Conservation (phyloP, 225 moss, liverwort and hornwort species). For the Climacium dendroides region DNA sequence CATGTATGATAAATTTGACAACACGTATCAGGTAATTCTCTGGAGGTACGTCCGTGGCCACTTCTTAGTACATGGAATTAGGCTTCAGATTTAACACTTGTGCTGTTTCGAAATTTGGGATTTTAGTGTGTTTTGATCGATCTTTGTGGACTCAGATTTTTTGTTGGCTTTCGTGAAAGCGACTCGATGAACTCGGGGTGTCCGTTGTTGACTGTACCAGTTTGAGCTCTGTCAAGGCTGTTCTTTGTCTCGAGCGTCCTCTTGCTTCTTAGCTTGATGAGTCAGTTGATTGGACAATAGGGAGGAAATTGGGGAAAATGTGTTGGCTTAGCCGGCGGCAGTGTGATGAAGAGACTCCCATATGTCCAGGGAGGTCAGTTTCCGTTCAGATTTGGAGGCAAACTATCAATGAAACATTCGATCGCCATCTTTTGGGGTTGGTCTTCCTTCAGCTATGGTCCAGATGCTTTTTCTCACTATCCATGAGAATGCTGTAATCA, state of each 20-base stretch:
- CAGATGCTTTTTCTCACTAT: not conserved
- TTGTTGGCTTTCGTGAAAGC: not conserved
- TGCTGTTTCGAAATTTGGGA: not conserved
- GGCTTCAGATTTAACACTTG: not conserved
- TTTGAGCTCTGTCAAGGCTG: not conserved
- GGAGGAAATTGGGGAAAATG: not conserved
- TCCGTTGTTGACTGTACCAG: not conserved
- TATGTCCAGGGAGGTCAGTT: not conserved
- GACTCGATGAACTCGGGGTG: not conserved
- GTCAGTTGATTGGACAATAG: not conserved
- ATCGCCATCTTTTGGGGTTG: not conserved
- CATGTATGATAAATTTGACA: not conserved
- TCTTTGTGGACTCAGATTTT: not conserved
- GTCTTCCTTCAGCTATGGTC: not conserved
- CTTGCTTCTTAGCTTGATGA: not conserved
- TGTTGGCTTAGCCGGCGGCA: not conserved
- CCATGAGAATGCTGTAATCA: not conserved
- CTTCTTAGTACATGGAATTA: not conserved
- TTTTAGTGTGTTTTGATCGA: not conserved
- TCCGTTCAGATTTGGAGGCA: not conserved
- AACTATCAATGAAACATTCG: not conserved
- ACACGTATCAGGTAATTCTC: not conserved
- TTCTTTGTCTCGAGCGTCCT: not conserved
- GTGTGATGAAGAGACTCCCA: not conserved
- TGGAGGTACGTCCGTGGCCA: conserved; percentile 32